These are phyloP conservation scores for Ceratocystis harringtonii DNA, from an alignment of 2,329 filamentous ascomycete genomes.

Conservation along the genomic window DNA sequence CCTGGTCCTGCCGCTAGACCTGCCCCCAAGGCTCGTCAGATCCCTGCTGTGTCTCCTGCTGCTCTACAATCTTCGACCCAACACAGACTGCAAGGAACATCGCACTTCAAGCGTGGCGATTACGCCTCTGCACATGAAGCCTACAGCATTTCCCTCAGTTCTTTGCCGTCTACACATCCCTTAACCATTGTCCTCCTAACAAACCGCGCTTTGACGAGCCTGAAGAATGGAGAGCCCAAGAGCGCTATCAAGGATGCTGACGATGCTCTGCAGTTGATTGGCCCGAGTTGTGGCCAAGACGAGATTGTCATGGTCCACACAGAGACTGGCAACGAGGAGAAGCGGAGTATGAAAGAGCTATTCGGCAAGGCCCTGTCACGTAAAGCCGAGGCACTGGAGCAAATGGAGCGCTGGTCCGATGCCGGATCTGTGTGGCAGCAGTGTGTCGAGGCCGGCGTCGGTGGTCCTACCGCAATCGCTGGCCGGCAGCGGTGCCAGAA, in stretches of 20 bases:
- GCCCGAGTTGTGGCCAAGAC: conserved; percentile 58
- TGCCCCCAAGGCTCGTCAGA: conserved; percentile 32
- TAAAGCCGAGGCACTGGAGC: conserved; percentile 89
- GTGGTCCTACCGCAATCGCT: conserved; percentile 69
- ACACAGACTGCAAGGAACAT: conserved; percentile 65
- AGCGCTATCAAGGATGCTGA: conserved; percentile 76
- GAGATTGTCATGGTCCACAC: conserved; percentile 58
- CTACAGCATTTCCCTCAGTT: conserved; percentile 62
- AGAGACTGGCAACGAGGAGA: conserved; percentile 42
- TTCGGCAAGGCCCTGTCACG: conserved; percentile 87
- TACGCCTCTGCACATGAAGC: conserved; percentile 72
- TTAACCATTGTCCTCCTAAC: conserved; percentile 77
- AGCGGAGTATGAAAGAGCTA: conserved; percentile 80
- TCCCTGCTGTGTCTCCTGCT: conserved; percentile 53
- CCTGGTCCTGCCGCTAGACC: conserved; percentile 19
- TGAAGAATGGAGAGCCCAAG: conserved; percentile 88
- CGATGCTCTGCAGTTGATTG: conserved; percentile 63
- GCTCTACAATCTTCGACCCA: conserved; percentile 62
- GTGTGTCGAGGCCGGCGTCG: conserved; percentile 71
- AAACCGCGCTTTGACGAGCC: conserved; percentile 75
- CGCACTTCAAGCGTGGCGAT: conserved; percentile 87
- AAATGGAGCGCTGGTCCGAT: conserved; percentile 87
- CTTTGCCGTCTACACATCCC: conserved; percentile 65
- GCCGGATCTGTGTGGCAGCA: conserved; percentile 66
- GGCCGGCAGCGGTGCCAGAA: conserved; percentile 83